A percentile compares a stretch with the other conserved stretches of the same genome.
Conservation (phyloP, 2,329 filamentous ascomycete species). For the Colletotrichum eleusines region DNA sequence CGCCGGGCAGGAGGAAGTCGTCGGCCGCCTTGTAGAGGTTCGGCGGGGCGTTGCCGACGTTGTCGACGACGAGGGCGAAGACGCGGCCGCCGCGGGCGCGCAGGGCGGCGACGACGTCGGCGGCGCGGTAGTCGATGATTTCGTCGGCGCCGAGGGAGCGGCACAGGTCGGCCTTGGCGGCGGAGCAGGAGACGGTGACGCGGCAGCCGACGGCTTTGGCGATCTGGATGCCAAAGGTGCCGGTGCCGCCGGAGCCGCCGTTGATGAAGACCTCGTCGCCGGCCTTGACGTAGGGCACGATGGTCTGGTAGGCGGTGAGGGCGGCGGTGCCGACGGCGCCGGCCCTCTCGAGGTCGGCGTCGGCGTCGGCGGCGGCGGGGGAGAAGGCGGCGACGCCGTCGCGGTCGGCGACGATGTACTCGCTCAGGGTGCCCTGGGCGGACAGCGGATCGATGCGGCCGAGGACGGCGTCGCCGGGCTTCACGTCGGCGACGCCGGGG, state of each 20-base stretch:
- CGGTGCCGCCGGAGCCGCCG: slow-evolving; percentile 73
- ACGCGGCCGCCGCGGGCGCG: slow-evolving; percentile 59
- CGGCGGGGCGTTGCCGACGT: slow-evolving; percentile 63
- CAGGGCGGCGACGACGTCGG: slow-evolving; percentile 61
- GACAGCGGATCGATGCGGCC: slow-evolving; percentile 50
- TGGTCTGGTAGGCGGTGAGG: slow-evolving; percentile 62
- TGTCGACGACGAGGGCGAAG: slow-evolving; percentile 69
- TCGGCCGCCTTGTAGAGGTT: slow-evolving; percentile 66
- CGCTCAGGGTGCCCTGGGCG: slow-evolving; percentile 56
- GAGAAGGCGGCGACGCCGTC: slow-evolving; percentile 55
- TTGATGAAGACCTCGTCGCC: slow-evolving; percentile 75
- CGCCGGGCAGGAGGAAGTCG: slow-evolving; percentile 61
- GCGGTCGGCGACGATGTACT: slow-evolving; percentile 54
- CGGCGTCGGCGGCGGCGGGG: slow-evolving; percentile 55
- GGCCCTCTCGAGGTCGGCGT: slow-evolving; percentile 57
- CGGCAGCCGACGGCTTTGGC: slow-evolving; percentile 72
- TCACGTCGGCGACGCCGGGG: slow-evolving; percentile 46
- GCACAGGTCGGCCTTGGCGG: slow-evolving; percentile 68
- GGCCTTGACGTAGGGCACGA: slow-evolving; percentile 59
- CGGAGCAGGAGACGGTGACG: slow-evolving; percentile 72
- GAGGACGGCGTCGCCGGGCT: slow-evolving; percentile 58
- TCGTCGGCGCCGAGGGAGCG: slow-evolving; percentile 72
- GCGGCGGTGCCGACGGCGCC: slow-evolving; percentile 59
- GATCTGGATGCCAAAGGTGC: slow-evolving; percentile 72
- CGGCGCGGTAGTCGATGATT: slow-evolving; percentile 70